A percentile compares a stretch with the other conserved stretches of the same genome.
These are phyloP conservation scores for Serpula lacrymans DNA, from an alignment of 768 basidiomycete genomes.

Conservation along the genomic window DNA sequence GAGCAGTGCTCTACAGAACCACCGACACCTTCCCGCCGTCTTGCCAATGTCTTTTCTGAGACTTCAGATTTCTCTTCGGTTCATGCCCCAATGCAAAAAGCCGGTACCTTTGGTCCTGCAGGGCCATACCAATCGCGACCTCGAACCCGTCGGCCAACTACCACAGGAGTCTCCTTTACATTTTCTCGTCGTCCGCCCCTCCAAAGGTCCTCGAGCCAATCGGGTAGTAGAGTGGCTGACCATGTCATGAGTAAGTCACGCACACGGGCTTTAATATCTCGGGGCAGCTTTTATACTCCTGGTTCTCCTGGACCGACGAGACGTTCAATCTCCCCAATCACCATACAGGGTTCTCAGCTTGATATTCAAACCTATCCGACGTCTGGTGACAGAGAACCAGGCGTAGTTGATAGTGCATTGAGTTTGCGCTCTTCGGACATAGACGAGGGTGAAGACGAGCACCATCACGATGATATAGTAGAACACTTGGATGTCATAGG, in stretches of 20 bases:
- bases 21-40: not conserved
- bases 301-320: not conserved
- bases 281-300: too few species aligned
- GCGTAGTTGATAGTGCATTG: conserved; percentile 43
- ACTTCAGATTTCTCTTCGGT: too few species aligned
- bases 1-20: not conserved
- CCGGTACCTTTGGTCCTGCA: not conserved
- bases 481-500: conserved; percentile 83
- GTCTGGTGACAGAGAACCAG: conserved; percentile 30
- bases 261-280: too few species aligned
- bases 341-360: conserved; percentile 38
- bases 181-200: not conserved
- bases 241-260: conserved; percentile 7
- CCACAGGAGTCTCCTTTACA: conserved; percentile 2
- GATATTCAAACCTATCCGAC: conserved; percentile 35
- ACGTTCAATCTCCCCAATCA: conserved; percentile 7
- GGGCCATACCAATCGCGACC: not conserved
- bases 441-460: conserved; percentile 11
- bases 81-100: conserved; percentile 1
- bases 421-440: conserved; percentile 29
- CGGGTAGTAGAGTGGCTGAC: conserved; percentile 10
- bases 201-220: not conserved
- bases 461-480: conserved; percentile 77
- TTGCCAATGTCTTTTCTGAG: too few species aligned
- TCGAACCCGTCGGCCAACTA: conserved; percentile 1